Percentiles rank a stretch among this genome's conserved stretches.
These are phyloP conservation scores for Diaporthe nobilis DNA, from an alignment of 2,329 filamentous ascomycete species.

Conservation along the genomic window DNA sequence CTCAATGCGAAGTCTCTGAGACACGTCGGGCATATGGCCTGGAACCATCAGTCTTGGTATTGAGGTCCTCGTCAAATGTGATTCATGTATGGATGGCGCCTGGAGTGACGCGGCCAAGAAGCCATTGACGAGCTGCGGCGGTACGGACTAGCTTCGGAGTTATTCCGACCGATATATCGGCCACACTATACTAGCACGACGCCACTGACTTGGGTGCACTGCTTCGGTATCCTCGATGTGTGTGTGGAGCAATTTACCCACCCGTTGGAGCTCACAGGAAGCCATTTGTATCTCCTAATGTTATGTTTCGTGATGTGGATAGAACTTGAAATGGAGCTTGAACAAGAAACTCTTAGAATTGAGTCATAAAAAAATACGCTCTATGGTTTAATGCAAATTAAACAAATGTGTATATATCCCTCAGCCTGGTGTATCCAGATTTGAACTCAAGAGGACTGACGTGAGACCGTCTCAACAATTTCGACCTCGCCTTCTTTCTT, in stretches of 20 bases:
- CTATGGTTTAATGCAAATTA: not conserved
- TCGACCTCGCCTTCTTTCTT: constrained; percentile 23
- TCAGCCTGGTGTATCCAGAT: not conserved
- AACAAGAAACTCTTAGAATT: not conserved
- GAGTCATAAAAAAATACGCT: not conserved
- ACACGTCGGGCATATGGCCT: not conserved
- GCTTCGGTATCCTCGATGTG: not conserved
- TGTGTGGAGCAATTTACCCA: not conserved
- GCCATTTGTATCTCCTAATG: too few species aligned
- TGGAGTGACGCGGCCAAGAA: constrained; percentile 19
- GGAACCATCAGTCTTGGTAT: not conserved
- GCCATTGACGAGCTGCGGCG: constrained; percentile 6
- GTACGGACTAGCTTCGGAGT: constrained; percentile 27
- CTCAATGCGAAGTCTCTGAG: not conserved
- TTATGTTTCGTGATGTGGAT: not conserved
- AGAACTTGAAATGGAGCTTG: not conserved
- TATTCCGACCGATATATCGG: constrained; percentile 10
- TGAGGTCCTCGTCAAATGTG: not conserved
- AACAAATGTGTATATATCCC: not conserved
- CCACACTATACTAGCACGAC: constrained; percentile 9
- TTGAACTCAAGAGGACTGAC: not conserved
- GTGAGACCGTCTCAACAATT: constrained; percentile 22
- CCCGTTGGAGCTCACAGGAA: not conserved
- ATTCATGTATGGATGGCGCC: not conserved
- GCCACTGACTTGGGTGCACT: not conserved